Percentiles rank a stretch among this genome's conserved stretches.
phyloP scores from a whole-genome alignment of 768 basidiomycete genomes.

The Mycena belliarum region DNA sequence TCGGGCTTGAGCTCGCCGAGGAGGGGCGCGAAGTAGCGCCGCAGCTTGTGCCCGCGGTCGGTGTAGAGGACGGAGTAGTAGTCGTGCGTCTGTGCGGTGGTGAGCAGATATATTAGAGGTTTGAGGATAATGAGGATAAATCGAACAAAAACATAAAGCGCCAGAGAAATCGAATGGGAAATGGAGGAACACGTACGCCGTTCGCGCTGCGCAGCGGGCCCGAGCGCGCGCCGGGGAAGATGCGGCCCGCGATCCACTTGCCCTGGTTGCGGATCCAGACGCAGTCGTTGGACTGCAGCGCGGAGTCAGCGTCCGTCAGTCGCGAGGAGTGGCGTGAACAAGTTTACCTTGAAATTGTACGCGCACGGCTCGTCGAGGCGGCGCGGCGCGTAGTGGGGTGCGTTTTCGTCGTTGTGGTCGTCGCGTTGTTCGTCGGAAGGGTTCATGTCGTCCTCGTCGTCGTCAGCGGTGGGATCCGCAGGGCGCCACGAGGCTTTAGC shows the following conservation, averaged over 20 bases:
- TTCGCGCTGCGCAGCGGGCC: constrained; percentile 10
- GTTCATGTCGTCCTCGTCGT: not conserved
- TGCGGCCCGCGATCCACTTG: constrained; percentile 18
- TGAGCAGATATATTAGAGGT: too few species aligned
- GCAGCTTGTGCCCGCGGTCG: constrained; percentile 46
- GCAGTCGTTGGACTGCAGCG: constrained; percentile 7
- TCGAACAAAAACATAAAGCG: too few species aligned
- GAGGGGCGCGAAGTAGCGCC: constrained; percentile 63
- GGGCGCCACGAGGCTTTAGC: constrained; percentile 4
- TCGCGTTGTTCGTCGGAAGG: not conserved
- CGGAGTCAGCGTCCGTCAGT: too few species aligned
- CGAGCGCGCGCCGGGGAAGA: constrained; percentile 20
- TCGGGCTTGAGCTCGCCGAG: constrained; percentile 72
- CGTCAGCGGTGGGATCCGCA: not conserved
- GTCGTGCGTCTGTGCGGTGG: constrained; percentile 4
- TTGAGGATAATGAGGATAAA: too few species aligned
- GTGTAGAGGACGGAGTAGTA: constrained; percentile 53
- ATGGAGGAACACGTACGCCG: constrained; percentile 11
- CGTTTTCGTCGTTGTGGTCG: constrained; percentile 1
- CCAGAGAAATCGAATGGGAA: not conserved
- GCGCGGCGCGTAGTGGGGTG: not conserved
- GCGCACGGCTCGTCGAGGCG: constrained; percentile 52
- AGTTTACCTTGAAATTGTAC: constrained; percentile 54
- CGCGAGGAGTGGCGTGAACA: not conserved
- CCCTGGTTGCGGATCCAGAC: constrained; percentile 20